A percentile compares a stretch with the other conserved stretches of the same genome.
Conservation (phyloP, 129 eudicot species). For the Artemisia annua region DNA sequence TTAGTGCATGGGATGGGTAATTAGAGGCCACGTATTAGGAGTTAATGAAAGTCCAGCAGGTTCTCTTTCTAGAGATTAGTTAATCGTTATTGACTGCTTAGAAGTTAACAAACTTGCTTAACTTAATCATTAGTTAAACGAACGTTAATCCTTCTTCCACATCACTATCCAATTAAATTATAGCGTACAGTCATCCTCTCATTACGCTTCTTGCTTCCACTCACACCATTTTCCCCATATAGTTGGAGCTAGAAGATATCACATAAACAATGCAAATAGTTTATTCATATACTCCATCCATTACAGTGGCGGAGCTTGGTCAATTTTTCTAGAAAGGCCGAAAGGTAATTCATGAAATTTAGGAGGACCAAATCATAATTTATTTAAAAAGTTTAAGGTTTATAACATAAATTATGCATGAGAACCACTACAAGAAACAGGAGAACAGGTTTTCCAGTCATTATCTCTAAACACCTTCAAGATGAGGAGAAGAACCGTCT, state of each 20-base stretch:
- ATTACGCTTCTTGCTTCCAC: constrained; percentile 35
- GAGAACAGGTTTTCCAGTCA: too few relatives aligned
- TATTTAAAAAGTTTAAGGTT: too few relatives aligned
- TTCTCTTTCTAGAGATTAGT: constrained; percentile 33
- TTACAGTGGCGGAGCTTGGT: too few relatives aligned
- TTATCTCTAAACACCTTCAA: too few relatives aligned
- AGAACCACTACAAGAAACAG: too few relatives aligned
- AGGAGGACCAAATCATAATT: too few relatives aligned
- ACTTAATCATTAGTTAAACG: constrained; percentile 8
- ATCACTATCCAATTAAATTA: constrained; percentile 20
- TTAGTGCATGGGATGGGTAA: constrained; percentile 15
- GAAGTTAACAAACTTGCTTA: constrained; percentile 25
- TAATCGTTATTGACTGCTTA: constrained; percentile 17
- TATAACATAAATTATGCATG: too few relatives aligned
- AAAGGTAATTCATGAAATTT: too few relatives aligned
- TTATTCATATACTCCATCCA: neutral
- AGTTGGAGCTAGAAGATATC: constrained; percentile 10
- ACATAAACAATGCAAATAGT: neutral
- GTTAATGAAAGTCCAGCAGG: constrained; percentile 24
- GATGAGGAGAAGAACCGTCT: too few relatives aligned
- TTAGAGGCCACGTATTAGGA: constrained; percentile 29
- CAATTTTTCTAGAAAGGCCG: too few relatives aligned
- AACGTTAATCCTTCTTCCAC: constrained; percentile 41
- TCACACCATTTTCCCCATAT: constrained; percentile 18
- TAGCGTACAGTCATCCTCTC: constrained; percentile 20